Base-by-base conservation (phyloP, 1,139 yeast species). In the Suhomyces bokatorum region DNA sequence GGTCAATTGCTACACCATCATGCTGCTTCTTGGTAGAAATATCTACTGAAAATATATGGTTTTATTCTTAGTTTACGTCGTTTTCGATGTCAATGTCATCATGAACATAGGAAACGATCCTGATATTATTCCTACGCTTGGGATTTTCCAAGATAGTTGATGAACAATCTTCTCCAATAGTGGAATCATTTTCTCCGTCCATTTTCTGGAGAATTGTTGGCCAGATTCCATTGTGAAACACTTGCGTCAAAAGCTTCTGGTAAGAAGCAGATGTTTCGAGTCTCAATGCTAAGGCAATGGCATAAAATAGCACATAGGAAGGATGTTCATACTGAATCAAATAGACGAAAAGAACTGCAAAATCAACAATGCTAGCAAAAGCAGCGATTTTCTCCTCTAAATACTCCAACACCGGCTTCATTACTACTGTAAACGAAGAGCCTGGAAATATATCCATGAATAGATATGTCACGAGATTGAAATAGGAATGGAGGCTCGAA, bases 241-340 rank as follows among this genome's bases (percentile, higher is more conserved):
- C 9, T 39, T 48, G 12, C 30, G 31, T 20, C 17, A 43, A 46
- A 1, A 75, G 67, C 13, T 58, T 51, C 35, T 75, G 65, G 43
- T 75, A 65, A 12, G 69, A 64, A 31, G 64, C 69, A 0, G 81
- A 76, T 43, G 65, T 63, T 40, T 77, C 81, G 29, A 75, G 59
- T 46, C 80, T 60, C 26, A 75, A 53, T 5, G 65, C 59, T 62
- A 73, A 67, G 4, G 76, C 58, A 36, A 73, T 60, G 3, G 56
- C 41, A 50, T 75, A 77, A 10, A 69, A 60, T 9, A 69, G 55
- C 14, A 72, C 50, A 3, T 65, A 59, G 41, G 65, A 66, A 1
- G 60, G 51, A 4, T 63, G 57, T 0, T 52, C 50, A 15, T 49
- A 40, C 38, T 76, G 78, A 13, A 53, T 47, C 6, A 58, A 31